phyloP scores from a whole-genome alignment of 2,329 filamentous ascomycete genomes.

The Neopestalotiopsis sp. region DNA sequence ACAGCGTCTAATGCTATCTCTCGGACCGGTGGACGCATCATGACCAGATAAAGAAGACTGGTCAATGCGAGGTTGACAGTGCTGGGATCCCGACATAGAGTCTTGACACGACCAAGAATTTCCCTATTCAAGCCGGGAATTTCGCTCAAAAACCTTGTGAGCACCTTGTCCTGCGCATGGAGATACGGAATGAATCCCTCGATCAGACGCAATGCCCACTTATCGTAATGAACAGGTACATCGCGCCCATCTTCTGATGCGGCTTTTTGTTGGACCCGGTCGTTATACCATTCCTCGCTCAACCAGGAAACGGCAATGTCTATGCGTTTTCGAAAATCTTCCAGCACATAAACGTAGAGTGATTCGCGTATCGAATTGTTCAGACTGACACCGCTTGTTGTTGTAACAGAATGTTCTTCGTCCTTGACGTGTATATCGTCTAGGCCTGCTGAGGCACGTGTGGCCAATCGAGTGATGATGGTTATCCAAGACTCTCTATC shows the following conservation, averaged over 20 bases:
- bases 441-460: conserved; percentile 74
- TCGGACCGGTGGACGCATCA: conserved; percentile 69
- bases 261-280: conserved; percentile 60
- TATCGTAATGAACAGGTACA: conserved; percentile 73
- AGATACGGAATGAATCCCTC: conserved; percentile 90
- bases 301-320: conserved; percentile 93
- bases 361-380: conserved; percentile 77
- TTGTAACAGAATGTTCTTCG: conserved; percentile 50
- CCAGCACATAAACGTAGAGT: conserved; percentile 84
- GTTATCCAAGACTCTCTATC: conserved; percentile 92
- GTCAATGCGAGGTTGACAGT: conserved; percentile 68
- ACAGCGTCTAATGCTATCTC: conserved; percentile 68
- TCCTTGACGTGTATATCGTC: conserved; percentile 63
- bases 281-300: conserved; percentile 98
- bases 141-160: conserved; percentile 91
- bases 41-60: conserved; percentile 69
- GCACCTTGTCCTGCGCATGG: conserved; percentile 86
- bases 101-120: conserved; percentile 75
- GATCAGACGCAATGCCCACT: conserved; percentile 80
- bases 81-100: conserved; percentile 68
- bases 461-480: conserved; percentile 83
- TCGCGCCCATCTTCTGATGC: conserved; percentile 45
- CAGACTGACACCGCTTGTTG: conserved; percentile 42
- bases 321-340: conserved; percentile 89
- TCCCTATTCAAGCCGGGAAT: conserved; percentile 78